Evolutionary conservation across 164 flowering plant species (phyloP).

Genomic region (Cinnamomum micranthum): DNA sequence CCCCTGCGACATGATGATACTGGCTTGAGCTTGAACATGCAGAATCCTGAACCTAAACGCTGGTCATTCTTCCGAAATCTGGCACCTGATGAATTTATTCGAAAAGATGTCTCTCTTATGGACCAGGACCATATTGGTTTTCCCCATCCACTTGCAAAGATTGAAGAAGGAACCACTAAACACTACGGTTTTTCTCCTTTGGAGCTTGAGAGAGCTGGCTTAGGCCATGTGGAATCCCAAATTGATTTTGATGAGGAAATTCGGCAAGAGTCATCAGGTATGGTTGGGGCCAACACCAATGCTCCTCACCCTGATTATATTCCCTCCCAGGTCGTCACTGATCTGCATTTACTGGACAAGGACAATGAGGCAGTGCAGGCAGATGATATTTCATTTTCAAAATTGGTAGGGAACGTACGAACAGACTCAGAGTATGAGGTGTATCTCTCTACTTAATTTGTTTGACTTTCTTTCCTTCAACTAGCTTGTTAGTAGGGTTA

Average conservation of each 20-base stretch:
- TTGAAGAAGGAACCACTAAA: constrained; percentile 33
- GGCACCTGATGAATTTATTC: constrained; percentile 52
- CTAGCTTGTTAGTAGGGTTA: background rate
- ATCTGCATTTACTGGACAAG: constrained; percentile 15
- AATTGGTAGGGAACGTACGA: constrained; percentile 32
- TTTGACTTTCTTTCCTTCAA: background rate
- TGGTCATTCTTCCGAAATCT: constrained; percentile 93
- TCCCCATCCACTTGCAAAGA: constrained; percentile 34
- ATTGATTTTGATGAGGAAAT: constrained; percentile 27
- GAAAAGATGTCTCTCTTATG: constrained; percentile 72
- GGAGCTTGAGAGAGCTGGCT: constrained; percentile 26
- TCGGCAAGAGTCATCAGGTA: constrained; percentile 22
- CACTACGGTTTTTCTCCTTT: constrained; percentile 35
- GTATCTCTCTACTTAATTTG: constrained; percentile 8
- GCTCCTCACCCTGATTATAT: constrained; percentile 16
- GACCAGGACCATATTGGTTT: constrained; percentile 73
- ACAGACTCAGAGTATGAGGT: constrained; percentile 74
- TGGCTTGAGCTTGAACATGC: constrained; percentile 82
- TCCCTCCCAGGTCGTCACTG: constrained; percentile 21
- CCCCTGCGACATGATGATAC: constrained; percentile 50
- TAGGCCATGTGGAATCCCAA: constrained; percentile 26
- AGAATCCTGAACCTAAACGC: constrained; percentile 78
- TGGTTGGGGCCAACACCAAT: constrained; percentile 14
- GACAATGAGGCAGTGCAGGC: constrained; percentile 43
- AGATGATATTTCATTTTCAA: constrained; percentile 35